These are phyloP conservation scores for Aspergillus alliaceus DNA, from an alignment of 2,329 filamentous ascomycete genomes.

Conservation along the genomic window DNA sequence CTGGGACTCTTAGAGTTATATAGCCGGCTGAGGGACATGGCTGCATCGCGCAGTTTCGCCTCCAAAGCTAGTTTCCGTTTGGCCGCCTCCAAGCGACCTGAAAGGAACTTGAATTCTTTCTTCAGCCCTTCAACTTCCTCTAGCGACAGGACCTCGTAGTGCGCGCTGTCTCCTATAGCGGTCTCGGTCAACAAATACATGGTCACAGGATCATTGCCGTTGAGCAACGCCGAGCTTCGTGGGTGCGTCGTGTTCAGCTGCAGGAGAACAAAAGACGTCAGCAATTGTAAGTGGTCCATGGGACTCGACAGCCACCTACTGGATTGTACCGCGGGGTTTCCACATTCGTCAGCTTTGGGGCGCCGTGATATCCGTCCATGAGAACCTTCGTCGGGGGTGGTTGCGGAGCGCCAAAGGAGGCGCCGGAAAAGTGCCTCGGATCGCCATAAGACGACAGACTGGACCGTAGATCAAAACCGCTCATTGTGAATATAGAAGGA, in stretches of 20 bases:
- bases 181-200: conserved; percentile 93
- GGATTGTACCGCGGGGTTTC: conserved; percentile 58
- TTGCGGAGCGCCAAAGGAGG: conserved; percentile 33
- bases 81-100: conserved; percentile 76
- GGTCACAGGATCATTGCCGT: conserved; percentile 63
- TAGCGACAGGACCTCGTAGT: conserved; percentile 81
- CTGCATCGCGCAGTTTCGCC: conserved; percentile 90
- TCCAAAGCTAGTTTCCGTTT: conserved; percentile 84
- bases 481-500: conserved; percentile 27
- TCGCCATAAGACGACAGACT: conserved; percentile 45
- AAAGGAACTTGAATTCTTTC: conserved; percentile 74
- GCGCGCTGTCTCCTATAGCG: conserved; percentile 81
- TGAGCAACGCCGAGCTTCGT: conserved; percentile 39
- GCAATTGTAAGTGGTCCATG: not conserved
- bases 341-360: conserved; percentile 55
- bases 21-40: conserved; percentile 78
- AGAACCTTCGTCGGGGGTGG: conserved; percentile 48
- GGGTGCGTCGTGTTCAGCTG: conserved; percentile 54
- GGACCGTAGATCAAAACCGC: conserved; percentile 36
- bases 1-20: conserved; percentile 66
- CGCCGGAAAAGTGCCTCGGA: conserved; percentile 37
- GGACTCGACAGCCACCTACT: conserved; percentile 43
- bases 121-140: conserved; percentile 91
- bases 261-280: not conserved
- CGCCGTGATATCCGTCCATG: conserved; percentile 61